Evolutionary conservation across 1,139 yeast species (phyloP).

Genomic region (Meyerozyma sp.): DNA sequence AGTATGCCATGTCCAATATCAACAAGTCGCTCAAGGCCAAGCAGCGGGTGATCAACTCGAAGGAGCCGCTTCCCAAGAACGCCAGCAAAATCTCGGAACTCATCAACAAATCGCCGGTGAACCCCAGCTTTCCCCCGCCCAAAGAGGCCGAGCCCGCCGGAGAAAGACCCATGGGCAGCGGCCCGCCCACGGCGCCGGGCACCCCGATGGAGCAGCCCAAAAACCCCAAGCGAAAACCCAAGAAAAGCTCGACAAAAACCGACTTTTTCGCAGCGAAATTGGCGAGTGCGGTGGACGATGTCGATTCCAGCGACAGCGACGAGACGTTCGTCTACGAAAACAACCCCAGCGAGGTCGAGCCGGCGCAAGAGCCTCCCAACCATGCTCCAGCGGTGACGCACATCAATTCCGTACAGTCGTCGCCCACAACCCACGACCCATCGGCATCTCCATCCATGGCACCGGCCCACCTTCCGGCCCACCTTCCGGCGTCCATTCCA

Average conservation of each 20-base stretch:
- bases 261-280: slow-evolving; percentile 92
- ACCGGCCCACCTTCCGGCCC: neutral
- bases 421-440: neutral
- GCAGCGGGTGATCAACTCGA: slow-evolving; percentile 33
- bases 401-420: neutral
- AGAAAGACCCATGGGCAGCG: neutral
- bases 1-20: slow-evolving; percentile 28
- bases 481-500: neutral
- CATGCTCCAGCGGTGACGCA: neutral
- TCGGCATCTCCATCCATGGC: neutral
- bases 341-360: slow-evolving; percentile 16
- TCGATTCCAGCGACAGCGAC: slow-evolving; percentile 79
- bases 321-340: slow-evolving; percentile 92
- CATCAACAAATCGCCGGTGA: slow-evolving; percentile 14
- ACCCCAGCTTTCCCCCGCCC: neutral
- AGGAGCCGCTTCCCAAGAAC: slow-evolving; percentile 35
- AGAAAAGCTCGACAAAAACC: slow-evolving; percentile 52
- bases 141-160: neutral
- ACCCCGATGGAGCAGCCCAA: slow-evolving; percentile 1
- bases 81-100: slow-evolving; percentile 30
- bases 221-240: neutral
- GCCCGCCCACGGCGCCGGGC: neutral
- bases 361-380: slow-evolving; percentile 2
- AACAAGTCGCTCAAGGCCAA: slow-evolving; percentile 39
- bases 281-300: slow-evolving; percentile 92